These are phyloP conservation scores for Hygrocybe punicea DNA, from an alignment of 768 basidiomycete genomes.

Conservation along the genomic window DNA sequence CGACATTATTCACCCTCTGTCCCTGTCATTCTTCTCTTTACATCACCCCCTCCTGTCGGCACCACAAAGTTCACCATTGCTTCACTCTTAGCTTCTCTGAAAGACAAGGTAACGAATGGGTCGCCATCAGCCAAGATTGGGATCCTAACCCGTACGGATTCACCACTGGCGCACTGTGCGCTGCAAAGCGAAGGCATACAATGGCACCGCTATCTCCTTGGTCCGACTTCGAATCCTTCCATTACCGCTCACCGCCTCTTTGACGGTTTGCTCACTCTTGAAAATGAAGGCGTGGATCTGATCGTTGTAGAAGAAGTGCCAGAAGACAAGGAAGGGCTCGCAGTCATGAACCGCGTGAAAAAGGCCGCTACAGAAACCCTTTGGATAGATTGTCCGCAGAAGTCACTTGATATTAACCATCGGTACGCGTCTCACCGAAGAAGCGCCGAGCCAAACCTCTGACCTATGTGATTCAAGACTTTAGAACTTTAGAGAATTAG, in stretches of 20 bases:
- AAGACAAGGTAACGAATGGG: slow-evolving; percentile 12
- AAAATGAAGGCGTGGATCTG: slow-evolving; percentile 67
- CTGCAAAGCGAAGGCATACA: slow-evolving; percentile 31
- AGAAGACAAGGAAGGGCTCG: slow-evolving; percentile 81
- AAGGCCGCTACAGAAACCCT: slow-evolving; percentile 76
- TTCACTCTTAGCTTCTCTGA: slow-evolving; percentile 45
- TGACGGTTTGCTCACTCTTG: slow-evolving; percentile 80
- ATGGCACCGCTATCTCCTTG: slow-evolving; percentile 57
- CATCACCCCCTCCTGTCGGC: slow-evolving; percentile 43
- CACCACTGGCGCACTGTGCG: slow-evolving; percentile 38
- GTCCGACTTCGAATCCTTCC: slow-evolving; percentile 53
- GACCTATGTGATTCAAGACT: too few relatives aligned
- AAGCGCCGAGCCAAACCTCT: background rate
- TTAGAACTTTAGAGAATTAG: too few relatives aligned
- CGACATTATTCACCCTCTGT: slow-evolving; percentile 92
- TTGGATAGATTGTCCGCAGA: slow-evolving; percentile 29
- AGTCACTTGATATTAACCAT: background rate
- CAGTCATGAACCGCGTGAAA: slow-evolving; percentile 89
- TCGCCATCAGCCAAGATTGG: slow-evolving; percentile 52
- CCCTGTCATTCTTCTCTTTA: slow-evolving; percentile 73
- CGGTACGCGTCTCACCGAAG: background rate
- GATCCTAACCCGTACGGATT: slow-evolving; percentile 62
- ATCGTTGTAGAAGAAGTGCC: slow-evolving; percentile 84
- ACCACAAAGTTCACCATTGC: slow-evolving; percentile 28
- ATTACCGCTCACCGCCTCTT: slow-evolving; percentile 80